These are phyloP conservation scores for Candida manassasensis DNA, from an alignment of 805 yeast species.

Conservation along the genomic window DNA sequence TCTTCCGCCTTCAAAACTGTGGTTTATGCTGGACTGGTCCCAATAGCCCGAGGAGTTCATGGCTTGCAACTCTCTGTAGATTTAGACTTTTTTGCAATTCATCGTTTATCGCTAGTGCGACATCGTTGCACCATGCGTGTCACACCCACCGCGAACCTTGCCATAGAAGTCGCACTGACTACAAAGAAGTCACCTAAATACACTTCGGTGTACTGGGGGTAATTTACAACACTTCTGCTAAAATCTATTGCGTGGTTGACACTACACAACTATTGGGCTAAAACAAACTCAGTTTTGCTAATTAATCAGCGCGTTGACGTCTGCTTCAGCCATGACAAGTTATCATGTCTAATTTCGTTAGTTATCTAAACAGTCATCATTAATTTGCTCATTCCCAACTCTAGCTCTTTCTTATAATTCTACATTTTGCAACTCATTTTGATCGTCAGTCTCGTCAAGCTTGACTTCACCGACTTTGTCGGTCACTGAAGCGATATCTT, in stretches of 20 bases:
- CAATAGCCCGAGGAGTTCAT: constrained; percentile 28
- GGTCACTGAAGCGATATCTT: constrained; percentile 1
- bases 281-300: too few species aligned
- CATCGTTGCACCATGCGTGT: constrained; percentile 1
- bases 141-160: constrained; percentile 1
- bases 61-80: too few species aligned
- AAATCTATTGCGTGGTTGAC: too few species aligned
- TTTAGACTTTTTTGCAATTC: constrained; percentile 3
- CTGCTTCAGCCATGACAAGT: too few species aligned
- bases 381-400: not conserved
- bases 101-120: constrained; percentile 6
- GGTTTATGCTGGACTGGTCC: constrained; percentile 13
- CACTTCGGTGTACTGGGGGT: too few species aligned
- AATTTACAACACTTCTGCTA: too few species aligned
- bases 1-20: constrained; percentile 3
- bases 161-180: too few species aligned
- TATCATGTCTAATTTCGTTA: too few species aligned
- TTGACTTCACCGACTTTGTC: constrained; percentile 1
- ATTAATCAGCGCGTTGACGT: too few species aligned
- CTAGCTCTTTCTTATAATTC: constrained; percentile 2
- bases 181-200: too few species aligned
- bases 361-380: not conserved
- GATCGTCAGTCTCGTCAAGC: too few species aligned
- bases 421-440: not conserved
- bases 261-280: too few species aligned